Conservation (phyloP, 208 protist genomes). For the Strigomonas culicis region DNA sequence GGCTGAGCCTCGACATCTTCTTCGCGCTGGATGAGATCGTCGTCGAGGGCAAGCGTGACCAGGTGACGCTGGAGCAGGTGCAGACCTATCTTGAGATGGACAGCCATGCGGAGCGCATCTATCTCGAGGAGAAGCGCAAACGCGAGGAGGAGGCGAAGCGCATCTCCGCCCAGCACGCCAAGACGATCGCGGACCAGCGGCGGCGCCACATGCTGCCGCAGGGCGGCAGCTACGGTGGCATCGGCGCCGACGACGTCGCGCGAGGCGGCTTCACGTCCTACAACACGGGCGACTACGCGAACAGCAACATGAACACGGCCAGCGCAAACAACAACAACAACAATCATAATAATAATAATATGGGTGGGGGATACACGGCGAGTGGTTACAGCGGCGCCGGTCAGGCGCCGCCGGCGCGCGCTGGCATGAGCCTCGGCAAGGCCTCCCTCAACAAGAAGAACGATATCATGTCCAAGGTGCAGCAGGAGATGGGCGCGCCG, state of each 20-base stretch:
- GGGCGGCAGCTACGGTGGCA: constrained; percentile 68
- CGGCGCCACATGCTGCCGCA: constrained; percentile 23
- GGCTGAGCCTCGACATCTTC: constrained; percentile 92
- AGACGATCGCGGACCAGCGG: constrained; percentile 70
- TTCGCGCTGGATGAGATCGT: constrained; percentile 98
- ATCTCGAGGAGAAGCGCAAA: constrained; percentile 70
- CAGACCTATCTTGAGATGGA: constrained; percentile 96
- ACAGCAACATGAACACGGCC: neutral
- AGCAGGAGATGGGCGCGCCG: constrained; percentile 56
- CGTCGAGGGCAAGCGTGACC: constrained; percentile 92
- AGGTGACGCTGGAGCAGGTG: constrained; percentile 92
- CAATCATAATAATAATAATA: constrained; percentile 7
- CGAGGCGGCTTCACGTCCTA: constrained; percentile 13
- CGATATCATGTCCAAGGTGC: constrained; percentile 72
- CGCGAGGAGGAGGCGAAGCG: constrained; percentile 92
- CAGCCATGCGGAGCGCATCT: constrained; percentile 94
- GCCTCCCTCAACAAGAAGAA: constrained; percentile 28
- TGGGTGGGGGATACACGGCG: neutral
- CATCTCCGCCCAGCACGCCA: constrained; percentile 79
- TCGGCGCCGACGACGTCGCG: constrained; percentile 54
- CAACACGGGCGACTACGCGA: constrained; percentile 4
- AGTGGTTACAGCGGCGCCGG: neutral
- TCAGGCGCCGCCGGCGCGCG: constrained; percentile 21
- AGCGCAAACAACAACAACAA: neutral
- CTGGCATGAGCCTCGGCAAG: constrained; percentile 68